Conservation (phyloP, 1,284 basidiomycete species). For the Pseudozyma pruni region DNA sequence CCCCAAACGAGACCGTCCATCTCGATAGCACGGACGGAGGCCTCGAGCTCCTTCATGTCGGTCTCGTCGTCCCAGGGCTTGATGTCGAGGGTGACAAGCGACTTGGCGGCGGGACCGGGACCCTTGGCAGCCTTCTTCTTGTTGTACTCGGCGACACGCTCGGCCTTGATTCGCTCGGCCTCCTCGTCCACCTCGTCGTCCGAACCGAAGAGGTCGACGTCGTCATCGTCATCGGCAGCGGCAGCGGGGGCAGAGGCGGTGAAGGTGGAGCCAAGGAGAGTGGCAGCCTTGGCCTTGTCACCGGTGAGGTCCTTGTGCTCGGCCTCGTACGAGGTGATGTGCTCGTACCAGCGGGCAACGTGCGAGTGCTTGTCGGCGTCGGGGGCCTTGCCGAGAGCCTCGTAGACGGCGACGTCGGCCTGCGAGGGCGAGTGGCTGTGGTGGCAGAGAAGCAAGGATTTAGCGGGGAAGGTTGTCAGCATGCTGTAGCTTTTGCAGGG, state of each 20-base stretch:
- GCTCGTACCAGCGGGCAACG: slow-evolving; percentile 87
- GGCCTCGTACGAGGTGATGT: slow-evolving; percentile 65
- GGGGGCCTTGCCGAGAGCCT: slow-evolving; percentile 76
- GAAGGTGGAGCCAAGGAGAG: slow-evolving; percentile 46
- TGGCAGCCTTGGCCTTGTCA: slow-evolving; percentile 65
- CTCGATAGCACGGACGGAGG: slow-evolving; percentile 84
- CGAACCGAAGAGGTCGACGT: slow-evolving; percentile 89
- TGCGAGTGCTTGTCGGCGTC: slow-evolving; percentile 75
- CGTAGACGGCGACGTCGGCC: slow-evolving; percentile 95
- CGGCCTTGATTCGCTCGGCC: slow-evolving; percentile 91
- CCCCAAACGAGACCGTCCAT: slow-evolving; percentile 95
- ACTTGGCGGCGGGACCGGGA: slow-evolving; percentile 74
- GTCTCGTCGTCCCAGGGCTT: slow-evolving; percentile 99
- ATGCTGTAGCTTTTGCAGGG: too few species aligned
- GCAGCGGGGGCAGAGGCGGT: slow-evolving; percentile 67
- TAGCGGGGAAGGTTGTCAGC: too few species aligned
- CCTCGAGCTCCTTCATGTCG: slow-evolving; percentile 89
- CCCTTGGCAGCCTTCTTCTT: slow-evolving; percentile 92
- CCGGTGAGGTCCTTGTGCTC: slow-evolving; percentile 63
- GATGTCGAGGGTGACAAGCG: slow-evolving; percentile 93
- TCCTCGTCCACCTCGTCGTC: slow-evolving; percentile 93
- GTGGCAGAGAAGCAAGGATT: neutral
- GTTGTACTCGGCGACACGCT: slow-evolving; percentile 93
- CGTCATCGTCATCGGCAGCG: slow-evolving; percentile 87
- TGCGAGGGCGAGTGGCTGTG: slow-evolving; percentile 90